Evolutionary conservation across 73 alveolate species (phyloP).

Genomic region (Urostyla sp.): DNA sequence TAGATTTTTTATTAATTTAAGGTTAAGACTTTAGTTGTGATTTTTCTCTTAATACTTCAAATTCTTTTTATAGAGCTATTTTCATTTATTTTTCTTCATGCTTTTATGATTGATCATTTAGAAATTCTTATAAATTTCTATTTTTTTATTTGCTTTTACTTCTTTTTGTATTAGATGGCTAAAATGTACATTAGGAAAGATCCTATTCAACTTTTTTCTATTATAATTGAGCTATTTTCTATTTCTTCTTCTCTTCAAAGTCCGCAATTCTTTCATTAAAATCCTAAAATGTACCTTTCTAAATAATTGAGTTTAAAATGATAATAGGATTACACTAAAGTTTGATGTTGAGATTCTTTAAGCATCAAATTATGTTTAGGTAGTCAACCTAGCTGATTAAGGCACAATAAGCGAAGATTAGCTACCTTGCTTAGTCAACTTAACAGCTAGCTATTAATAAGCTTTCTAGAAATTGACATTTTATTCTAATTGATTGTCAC

Average conservation of each 20-base stretch:
- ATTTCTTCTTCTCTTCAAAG: conserved; percentile 32
- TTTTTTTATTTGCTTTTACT: background rate
- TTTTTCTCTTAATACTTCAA: background rate
- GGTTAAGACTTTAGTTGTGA: conserved; percentile 18
- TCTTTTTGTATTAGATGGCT: conserved; percentile 10
- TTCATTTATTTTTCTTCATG: conserved; percentile 39
- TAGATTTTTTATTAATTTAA: conserved; percentile 17
- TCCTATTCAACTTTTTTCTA: conserved; percentile 5
- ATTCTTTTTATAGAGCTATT: background rate
- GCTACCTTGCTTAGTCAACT: background rate
- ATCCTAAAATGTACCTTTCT: background rate
- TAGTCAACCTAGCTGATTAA: background rate
- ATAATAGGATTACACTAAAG: background rate
- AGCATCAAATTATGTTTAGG: background rate
- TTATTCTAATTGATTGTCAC: background rate
- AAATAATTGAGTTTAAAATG: background rate
- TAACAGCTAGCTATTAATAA: conserved; percentile 6
- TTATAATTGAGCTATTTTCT: conserved; percentile 24
- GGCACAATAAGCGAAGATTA: conserved; percentile 15
- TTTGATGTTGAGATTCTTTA: background rate
- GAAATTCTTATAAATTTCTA: conserved; percentile 16
- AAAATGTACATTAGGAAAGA: conserved; percentile 27
- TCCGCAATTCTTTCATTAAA: background rate
- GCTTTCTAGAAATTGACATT: conserved; percentile 21
- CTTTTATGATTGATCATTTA: conserved; percentile 25